phyloP scores from a whole-genome alignment of 1,139 yeast species.

The Scheffersomyces stambukii region DNA sequence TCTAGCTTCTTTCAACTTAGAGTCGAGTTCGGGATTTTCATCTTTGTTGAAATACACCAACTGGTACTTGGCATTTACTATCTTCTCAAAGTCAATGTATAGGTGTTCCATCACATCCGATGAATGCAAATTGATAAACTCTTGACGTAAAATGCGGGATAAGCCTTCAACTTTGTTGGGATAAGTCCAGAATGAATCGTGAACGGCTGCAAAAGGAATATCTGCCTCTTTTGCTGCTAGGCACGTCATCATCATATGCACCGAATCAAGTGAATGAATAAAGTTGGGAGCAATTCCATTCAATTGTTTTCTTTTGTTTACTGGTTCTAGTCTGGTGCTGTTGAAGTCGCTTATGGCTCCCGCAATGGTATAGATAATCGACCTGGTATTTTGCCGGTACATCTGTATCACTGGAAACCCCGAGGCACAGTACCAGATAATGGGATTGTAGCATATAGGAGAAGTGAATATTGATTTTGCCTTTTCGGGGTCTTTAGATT shows the following conservation, averaged over 20 bases:
- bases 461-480: conserved; percentile 2
- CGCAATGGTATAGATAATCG: conserved; percentile 4
- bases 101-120: conserved; percentile 21
- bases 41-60: conserved; percentile 29
- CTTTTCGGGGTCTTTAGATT: conserved; percentile 1
- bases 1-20: conserved; percentile 13
- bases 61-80: conserved; percentile 25
- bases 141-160: conserved; percentile 23
- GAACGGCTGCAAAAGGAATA: conserved; percentile 36
- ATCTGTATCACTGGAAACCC: conserved; percentile 43
- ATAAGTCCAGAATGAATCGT: conserved; percentile 46
- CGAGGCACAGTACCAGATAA: conserved; percentile 42
- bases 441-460: conserved; percentile 19
- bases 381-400: conserved; percentile 20
- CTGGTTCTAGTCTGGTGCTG: conserved; percentile 13
- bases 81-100: conserved; percentile 19
- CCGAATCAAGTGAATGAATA: conserved; percentile 42
- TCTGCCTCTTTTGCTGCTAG: conserved; percentile 15
- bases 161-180: conserved; percentile 27
- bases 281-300: conserved; percentile 44
- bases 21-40: conserved; percentile 16
- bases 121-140: conserved; percentile 33
- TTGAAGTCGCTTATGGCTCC: conserved; percentile 3
- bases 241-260: conserved; percentile 38
- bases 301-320: conserved; percentile 29